Evolutionary conservation across 2,329 filamentous ascomycete genomes (phyloP).

Genomic region (Claviceps lovelessii): DNA sequence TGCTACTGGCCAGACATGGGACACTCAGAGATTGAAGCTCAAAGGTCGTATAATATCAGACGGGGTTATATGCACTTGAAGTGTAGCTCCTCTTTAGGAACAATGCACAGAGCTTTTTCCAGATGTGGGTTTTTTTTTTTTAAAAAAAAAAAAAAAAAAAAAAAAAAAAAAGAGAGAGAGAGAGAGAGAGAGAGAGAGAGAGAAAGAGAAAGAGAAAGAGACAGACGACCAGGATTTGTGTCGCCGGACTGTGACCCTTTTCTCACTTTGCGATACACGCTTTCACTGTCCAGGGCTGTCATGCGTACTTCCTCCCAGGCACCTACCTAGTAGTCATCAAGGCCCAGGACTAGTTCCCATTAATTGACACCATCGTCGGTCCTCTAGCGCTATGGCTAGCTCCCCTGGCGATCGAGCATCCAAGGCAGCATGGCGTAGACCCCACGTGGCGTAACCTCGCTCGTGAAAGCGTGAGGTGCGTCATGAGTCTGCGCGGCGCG

Average conservation of each 20-base stretch:
- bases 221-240: no score
- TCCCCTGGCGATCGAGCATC: not conserved
- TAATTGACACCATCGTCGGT: no score
- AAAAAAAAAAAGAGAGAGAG: no score
- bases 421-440: not conserved
- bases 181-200: no score
- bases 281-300: not conserved
- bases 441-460: not conserved
- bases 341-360: no score
- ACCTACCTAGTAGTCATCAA: no score
- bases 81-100: not conserved
- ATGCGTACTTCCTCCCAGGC: not conserved
- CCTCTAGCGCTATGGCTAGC: no score
- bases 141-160: no score
- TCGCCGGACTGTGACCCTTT: no score
- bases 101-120: not conserved
- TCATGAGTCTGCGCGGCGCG: not conserved
- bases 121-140: no score
- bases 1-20: not conserved
- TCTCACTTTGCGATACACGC: no score
- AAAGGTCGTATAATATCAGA: not conserved
- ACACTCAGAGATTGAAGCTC: not conserved
- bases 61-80: not conserved
- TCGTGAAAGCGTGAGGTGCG: not conserved
- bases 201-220: no score